These are phyloP conservation scores for Lobosporangium transversale DNA, from an alignment of 192 early-diverging fungal species.

Conservation along the genomic window DNA sequence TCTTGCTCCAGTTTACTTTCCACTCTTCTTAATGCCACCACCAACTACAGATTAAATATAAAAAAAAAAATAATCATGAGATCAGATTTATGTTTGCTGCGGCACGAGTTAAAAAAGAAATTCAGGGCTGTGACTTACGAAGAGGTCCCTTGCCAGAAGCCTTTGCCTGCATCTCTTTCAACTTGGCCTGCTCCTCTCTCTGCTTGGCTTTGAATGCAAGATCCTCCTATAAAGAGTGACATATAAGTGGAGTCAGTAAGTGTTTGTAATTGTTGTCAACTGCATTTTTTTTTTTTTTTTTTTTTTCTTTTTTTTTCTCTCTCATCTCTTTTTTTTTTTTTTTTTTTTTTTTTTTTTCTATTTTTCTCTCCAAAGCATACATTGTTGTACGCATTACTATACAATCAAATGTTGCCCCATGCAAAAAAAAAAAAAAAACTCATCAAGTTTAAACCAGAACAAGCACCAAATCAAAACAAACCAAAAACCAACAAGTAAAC, in stretches of 20 bases:
- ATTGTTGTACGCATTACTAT: no score
- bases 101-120: no score
- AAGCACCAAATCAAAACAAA: not conserved
- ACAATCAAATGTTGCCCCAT: no score
- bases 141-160: conserved; percentile 74
- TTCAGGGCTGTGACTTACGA: conserved; percentile 40
- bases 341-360: no score
- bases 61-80: conserved; percentile 7
- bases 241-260: no score
- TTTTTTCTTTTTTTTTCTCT: not conserved
- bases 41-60: conserved; percentile 37
- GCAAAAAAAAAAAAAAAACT: no score
- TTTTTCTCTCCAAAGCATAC: no score
- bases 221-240: conserved; percentile 72
- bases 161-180: conserved; percentile 79
- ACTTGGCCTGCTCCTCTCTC: conserved; percentile 79
- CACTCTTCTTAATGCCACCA: conserved; percentile 82
- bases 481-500: not conserved
- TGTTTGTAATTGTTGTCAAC: no score
- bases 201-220: conserved; percentile 82
- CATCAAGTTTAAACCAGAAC: not conserved
- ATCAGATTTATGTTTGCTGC: no score
- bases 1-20: conserved; percentile 74
- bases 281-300: not conserved
- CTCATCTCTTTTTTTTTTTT: not conserved